phyloP scores from a whole-genome alignment of 805 yeast species.

The Maudiozyma bulderi region DNA sequence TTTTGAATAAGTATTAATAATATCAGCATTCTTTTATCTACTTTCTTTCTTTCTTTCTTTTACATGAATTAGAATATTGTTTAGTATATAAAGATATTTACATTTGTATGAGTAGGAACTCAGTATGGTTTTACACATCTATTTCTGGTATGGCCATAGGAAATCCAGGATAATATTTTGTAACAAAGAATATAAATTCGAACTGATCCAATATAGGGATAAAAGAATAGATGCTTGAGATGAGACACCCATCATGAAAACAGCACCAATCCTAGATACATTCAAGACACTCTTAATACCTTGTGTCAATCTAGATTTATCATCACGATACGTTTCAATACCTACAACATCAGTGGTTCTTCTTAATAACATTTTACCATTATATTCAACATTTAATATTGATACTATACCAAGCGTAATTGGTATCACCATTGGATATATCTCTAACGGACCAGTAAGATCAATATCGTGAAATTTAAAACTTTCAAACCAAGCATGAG shows the following conservation, averaged over 20 bases:
- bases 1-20: too few species aligned
- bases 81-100: background rate
- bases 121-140: background rate
- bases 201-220: slow-evolving; percentile 82
- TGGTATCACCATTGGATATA: slow-evolving; percentile 62
- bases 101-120: background rate
- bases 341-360: slow-evolving; percentile 11
- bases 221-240: slow-evolving; percentile 81
- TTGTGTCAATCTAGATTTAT: slow-evolving; percentile 20
- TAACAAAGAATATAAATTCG: slow-evolving; percentile 63
- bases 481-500: slow-evolving; percentile 29
- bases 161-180: slow-evolving; percentile 69
- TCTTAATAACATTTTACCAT: slow-evolving; percentile 44
- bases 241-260: slow-evolving; percentile 73
- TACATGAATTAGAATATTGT: too few species aligned
- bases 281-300: slow-evolving; percentile 44
- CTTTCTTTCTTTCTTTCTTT: too few species aligned
- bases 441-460: slow-evolving; percentile 56
- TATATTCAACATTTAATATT: slow-evolving; percentile 75
- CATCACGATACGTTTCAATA: slow-evolving; percentile 13
- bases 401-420: slow-evolving; percentile 60
- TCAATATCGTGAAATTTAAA: slow-evolving; percentile 31
- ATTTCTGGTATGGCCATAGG: slow-evolving; percentile 39
- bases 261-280: slow-evolving; percentile 62
- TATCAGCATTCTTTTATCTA: too few species aligned